Evolutionary conservation across 441 rosid species (phyloP), one percentile per base, ranked within the genome.

Genomic region (Populus hybrid): DNA sequence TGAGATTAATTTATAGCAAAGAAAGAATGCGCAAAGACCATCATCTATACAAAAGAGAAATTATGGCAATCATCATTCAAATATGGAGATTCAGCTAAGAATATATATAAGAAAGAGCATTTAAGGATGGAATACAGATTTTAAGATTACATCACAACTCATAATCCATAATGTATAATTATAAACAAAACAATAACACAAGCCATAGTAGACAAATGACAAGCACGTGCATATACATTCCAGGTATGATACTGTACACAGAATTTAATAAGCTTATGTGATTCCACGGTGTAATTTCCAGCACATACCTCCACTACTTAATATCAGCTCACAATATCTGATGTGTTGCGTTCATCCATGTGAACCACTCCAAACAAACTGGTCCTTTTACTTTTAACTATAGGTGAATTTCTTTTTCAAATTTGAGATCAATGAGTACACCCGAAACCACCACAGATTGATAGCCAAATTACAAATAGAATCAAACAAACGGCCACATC

Each of bases 401-500:
- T 1, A 50, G n/a, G 21, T 53, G 61, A 53, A 53, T 53, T 18
- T 53, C 61, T 53, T 53, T 50, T 61, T 36, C 76, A 30, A 69
- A 59, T 50, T 35, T 9, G n/a, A 2, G 63, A 79, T 79, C 84
- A 89, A 36, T 26, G 86, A 73, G 70, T 82, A 83, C 97, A 94
- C 21, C 82, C 79, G 73, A 91, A 82, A 69, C 95, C 95, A 16
- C 82, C 75, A 84, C 95, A 94, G 69, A 94, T 80, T 38, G 79
- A 85, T 80, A 94, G 77, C 97, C 98, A 94, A 79, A 90, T 82
- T 74, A 81, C 82, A 75, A 91, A 85, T 30, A 91, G 79, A 36
- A 89, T 79, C 38, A 86, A 84, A 69, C 97, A 94, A 77, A 94
- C 84, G 77, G 88, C 94, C 16, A 87, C 92, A 86, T 92, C 96